Evolutionary conservation across 768 basidiomycete genomes (phyloP), one percentile per base, ranked within the genome.

Genomic region (Termitomyces sp.): DNA sequence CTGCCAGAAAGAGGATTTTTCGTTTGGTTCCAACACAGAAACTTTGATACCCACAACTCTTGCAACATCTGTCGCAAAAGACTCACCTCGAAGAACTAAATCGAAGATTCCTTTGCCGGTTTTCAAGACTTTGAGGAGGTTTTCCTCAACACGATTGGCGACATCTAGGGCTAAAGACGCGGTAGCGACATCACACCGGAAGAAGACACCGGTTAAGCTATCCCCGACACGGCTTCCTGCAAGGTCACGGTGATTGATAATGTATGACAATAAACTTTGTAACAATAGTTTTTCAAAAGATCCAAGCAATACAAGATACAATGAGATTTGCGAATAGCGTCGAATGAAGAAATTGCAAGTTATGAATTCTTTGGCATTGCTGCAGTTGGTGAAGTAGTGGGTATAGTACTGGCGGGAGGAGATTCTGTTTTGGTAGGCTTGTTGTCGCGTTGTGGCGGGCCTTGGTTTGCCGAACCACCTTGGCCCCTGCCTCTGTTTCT

Each of bases 401-500:
- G 50, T 54, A 53, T 40, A 58, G 25, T 52, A 35, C n/a, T 40
- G 17, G 42, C 44, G 2, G 37, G 27, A 38, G 43, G 45, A 42
- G 40, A 23, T 45, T 53, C 54, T 21, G 50, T 23, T 8, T 34
- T 31, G 35, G 31, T 23, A 27, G 54, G 35, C 17, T 49, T 53
- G 12, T 19, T 35, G 43, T 57, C 52, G 41, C 42, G 35, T 31
- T 40, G 58, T 35, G 41, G n/a, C 29, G 53, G 29, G 31, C 46
- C 37, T 51, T 52, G 19, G 23, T 42, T 43, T 14, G 23, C 42
- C 32, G 53, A 44, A 23, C 71, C 72, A 14, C 74, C 72, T 17
- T 75, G 71, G 6, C 74, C 74, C 31, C 75, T 71, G 3, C 72
- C 74, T 25, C 75, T 62, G 16, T 66, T 66, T 53, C 69, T 63